Evolutionary conservation across 2,329 filamentous ascomycete species (phyloP).

Genomic region (Fusarium buxicola): DNA sequence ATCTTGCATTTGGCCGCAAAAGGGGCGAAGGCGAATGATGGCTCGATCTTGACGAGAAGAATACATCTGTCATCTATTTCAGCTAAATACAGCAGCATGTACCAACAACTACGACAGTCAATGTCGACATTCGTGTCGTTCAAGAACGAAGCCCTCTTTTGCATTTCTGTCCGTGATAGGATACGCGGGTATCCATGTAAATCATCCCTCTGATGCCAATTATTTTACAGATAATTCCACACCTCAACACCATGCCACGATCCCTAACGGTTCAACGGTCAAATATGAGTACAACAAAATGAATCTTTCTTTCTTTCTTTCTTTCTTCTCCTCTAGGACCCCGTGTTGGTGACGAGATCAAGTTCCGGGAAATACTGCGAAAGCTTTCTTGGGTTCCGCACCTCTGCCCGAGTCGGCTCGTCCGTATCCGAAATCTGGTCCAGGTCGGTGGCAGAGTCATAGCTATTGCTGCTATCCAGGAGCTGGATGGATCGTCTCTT

Average conservation of each 20-base stretch:
- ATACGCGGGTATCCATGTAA: slow-evolving; percentile 38
- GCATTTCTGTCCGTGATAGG: slow-evolving; percentile 23
- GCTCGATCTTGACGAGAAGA: neutral
- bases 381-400: slow-evolving; percentile 46
- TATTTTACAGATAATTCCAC: slow-evolving; percentile 39
- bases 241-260: slow-evolving; percentile 39
- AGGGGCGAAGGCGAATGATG: slow-evolving; percentile 33
- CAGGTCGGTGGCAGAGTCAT: slow-evolving; percentile 17
- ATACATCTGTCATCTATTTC: neutral
- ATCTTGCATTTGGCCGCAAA: slow-evolving; percentile 28
- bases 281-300: slow-evolving; percentile 17
- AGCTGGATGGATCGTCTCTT: slow-evolving; percentile 43
- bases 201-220: slow-evolving; percentile 26
- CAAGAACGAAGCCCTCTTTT: slow-evolving; percentile 21
- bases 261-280: slow-evolving; percentile 19
- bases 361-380: slow-evolving; percentile 48
- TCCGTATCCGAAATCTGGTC: slow-evolving; percentile 45
- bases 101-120: neutral
- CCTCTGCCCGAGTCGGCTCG: slow-evolving; percentile 42
- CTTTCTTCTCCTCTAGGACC: slow-evolving; percentile 11
- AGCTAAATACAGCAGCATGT: neutral
- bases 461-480: slow-evolving; percentile 29
- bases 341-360: slow-evolving; percentile 31
- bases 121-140: no score
- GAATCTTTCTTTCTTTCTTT: neutral